Percentiles rank a stretch among this genome's conserved stretches.
Conservation (phyloP, 805 yeast species). For the Tetrapisispora iriomotensis region DNA sequence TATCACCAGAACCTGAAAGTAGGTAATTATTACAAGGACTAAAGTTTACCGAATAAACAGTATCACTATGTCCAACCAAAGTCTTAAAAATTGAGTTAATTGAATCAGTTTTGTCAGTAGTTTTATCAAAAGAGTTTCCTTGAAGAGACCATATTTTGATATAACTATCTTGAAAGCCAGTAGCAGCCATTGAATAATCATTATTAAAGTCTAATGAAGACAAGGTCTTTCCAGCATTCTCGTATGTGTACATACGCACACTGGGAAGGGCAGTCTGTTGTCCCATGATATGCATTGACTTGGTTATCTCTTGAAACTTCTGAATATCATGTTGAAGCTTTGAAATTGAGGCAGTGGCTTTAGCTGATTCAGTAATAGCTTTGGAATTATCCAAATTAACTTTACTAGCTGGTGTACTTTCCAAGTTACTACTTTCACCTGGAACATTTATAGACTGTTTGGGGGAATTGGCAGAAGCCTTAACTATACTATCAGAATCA, state of each 20-base stretch:
- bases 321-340: slow-evolving; percentile 73
- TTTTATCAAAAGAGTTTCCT: slow-evolving; percentile 69
- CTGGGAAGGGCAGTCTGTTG: slow-evolving; percentile 80
- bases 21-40: slow-evolving; percentile 81
- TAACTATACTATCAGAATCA: background rate
- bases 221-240: slow-evolving; percentile 82
- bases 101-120: slow-evolving; percentile 29
- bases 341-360: slow-evolving; percentile 46
- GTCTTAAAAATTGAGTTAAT: slow-evolving; percentile 20
- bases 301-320: slow-evolving; percentile 72
- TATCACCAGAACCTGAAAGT: slow-evolving; percentile 80
- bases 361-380: background rate
- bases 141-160: slow-evolving; percentile 88
- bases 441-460: background rate
- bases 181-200: slow-evolving; percentile 79
- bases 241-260: slow-evolving; percentile 96
- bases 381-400: background rate
- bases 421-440: no score
- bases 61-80: slow-evolving; percentile 85
- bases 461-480: background rate
- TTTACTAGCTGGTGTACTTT: background rate
- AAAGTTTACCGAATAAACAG: slow-evolving; percentile 82
- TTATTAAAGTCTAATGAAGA: slow-evolving; percentile 78
- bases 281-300: slow-evolving; percentile 56
- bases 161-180: slow-evolving; percentile 88